phyloP scores from a whole-genome alignment of 2,329 filamentous ascomycete genomes.

The Leptosphaerulina australis region DNA sequence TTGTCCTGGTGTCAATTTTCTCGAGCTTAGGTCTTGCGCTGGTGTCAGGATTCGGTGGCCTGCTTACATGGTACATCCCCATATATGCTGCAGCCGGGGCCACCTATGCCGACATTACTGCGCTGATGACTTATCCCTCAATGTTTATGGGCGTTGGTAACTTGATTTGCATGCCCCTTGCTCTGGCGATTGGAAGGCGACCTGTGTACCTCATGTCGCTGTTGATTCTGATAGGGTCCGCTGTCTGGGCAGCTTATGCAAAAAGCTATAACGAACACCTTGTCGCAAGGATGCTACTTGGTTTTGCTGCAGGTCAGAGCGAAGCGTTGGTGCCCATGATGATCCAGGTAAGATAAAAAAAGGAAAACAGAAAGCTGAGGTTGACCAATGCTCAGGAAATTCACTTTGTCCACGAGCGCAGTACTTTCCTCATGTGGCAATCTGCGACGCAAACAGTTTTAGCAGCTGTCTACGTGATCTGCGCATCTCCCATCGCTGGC shows the following conservation, averaged over 20 bases:
- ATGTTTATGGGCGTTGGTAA: conserved; percentile 37
- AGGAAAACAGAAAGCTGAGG: neutral
- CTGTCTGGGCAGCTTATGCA: conserved; percentile 20
- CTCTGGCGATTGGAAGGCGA: conserved; percentile 29
- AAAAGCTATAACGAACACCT: conserved; percentile 44
- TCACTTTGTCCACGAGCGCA: conserved; percentile 55
- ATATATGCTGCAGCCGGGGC: conserved; percentile 47
- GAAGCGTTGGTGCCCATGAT: conserved; percentile 54
- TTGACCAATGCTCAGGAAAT: conserved; percentile 25
- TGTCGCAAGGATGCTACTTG: conserved; percentile 48
- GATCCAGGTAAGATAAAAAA: conserved; percentile 26
- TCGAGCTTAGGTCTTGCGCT: conserved; percentile 49
- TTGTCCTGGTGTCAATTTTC: conserved; percentile 40
- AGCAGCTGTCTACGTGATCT: conserved; percentile 48
- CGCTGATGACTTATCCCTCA: conserved; percentile 35
- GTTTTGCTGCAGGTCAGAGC: conserved; percentile 51
- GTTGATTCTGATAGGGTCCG: conserved; percentile 18
- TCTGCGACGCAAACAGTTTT: conserved; percentile 51
- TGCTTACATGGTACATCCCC: conserved; percentile 52
- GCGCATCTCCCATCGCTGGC: conserved; percentile 52
- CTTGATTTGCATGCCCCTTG: conserved; percentile 28
- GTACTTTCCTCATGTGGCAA: conserved; percentile 52
- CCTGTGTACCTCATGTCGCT: conserved; percentile 28
- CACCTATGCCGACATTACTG: conserved; percentile 49
- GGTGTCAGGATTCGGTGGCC: conserved; percentile 52